These are phyloP conservation scores for Areca catechu DNA, from an alignment of 176 grass and related monocot genomes.

Conservation along the genomic window DNA sequence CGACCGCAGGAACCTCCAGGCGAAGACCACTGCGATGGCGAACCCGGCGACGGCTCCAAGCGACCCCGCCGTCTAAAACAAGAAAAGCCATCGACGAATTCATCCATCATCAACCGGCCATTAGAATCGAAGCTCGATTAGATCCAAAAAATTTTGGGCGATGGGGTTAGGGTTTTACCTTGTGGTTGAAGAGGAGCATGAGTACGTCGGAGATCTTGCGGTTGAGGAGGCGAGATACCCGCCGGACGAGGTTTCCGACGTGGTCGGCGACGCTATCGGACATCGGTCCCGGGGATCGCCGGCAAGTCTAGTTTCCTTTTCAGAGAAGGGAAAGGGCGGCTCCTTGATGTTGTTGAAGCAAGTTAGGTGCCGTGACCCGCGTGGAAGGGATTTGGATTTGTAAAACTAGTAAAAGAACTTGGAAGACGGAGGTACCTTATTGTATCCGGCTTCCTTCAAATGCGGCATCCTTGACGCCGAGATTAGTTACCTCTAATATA, in stretches of 20 bases:
- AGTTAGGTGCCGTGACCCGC: too few relatives aligned
- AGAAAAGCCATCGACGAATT: neutral
- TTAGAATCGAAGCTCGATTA: neutral
- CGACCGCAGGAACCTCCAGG: constrained; percentile 70
- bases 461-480: too few relatives aligned
- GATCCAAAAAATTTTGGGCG: too few relatives aligned
- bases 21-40: constrained; percentile 86
- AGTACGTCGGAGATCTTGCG: constrained; percentile 64
- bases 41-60: constrained; percentile 84
- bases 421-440: too few relatives aligned
- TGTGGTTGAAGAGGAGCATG: constrained; percentile 50
- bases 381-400: too few relatives aligned
- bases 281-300: constrained; percentile 1
- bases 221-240: constrained; percentile 65
- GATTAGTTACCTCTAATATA: too few relatives aligned
- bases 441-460: too few relatives aligned
- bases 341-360: too few relatives aligned
- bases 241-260: constrained; percentile 46
- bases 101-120: too few relatives aligned
- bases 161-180: constrained; percentile 49
- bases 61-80: constrained; percentile 47
- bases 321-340: too few relatives aligned
- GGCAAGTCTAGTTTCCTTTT: too few relatives aligned
- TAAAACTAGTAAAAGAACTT: too few relatives aligned
- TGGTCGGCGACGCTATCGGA: constrained; percentile 46